Percentiles rank a stretch among this genome's conserved stretches.
Evolutionary conservation across 2,329 filamentous ascomycete genomes (phyloP).

Genomic region (Sclerotinia spermophila): DNA sequence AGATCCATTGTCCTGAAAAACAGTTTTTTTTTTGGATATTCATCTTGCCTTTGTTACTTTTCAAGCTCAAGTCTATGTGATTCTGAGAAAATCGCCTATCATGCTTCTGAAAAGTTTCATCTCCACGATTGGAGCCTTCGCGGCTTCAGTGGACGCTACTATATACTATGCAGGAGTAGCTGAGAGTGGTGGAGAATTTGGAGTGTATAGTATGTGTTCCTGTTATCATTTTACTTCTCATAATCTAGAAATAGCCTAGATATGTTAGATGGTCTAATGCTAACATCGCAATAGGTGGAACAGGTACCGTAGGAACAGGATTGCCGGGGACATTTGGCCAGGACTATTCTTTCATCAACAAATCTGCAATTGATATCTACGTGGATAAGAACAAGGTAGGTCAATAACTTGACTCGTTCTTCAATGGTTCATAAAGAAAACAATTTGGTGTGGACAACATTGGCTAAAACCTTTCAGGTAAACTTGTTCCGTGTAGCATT

Average conservation of each 20-base stretch:
- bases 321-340: constrained; percentile 49
- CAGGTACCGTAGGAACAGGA: constrained; percentile 40
- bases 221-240: background rate
- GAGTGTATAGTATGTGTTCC: constrained; percentile 40
- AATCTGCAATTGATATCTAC: constrained; percentile 44
- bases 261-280: background rate
- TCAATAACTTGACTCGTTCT: background rate
- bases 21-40: background rate
- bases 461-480: constrained; percentile 26
- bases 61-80: background rate
- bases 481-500: constrained; percentile 50
- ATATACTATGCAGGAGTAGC: constrained; percentile 49
- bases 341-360: constrained; percentile 50
- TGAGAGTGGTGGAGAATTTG: constrained; percentile 47
- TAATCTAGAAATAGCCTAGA: background rate
- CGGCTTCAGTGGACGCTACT: constrained; percentile 35
- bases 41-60: background rate
- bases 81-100: background rate
- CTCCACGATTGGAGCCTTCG: background rate
- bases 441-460: background rate
- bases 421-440: too few species aligned
- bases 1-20: background rate
- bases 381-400: constrained; percentile 44
- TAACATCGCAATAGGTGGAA: constrained; percentile 24
- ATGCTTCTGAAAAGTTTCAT: constrained; percentile 10